Conservation (phyloP, 192 early-diverging fungal genomes). For the Jimgerdemannia lactiflua region DNA sequence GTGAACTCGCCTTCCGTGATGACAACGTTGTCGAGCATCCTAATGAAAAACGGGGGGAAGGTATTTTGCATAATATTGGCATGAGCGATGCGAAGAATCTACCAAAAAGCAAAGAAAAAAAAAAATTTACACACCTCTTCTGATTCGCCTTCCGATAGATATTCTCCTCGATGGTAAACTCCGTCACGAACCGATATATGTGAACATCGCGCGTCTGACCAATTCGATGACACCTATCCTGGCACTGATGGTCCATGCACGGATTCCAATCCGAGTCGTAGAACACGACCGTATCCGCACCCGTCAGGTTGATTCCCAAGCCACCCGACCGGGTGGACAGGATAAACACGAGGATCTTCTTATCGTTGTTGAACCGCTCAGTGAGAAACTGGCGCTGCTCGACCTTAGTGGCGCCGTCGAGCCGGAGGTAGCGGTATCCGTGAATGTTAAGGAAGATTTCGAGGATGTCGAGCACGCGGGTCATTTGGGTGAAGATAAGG, state of each 20-base stretch:
- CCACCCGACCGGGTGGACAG: conserved; percentile 69
- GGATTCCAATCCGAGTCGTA: conserved; percentile 81
- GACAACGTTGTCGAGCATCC: conserved; percentile 74
- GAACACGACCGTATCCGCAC: conserved; percentile 80
- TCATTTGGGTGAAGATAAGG: conserved; percentile 70
- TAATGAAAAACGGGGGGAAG: not conserved
- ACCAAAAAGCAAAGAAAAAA: not conserved
- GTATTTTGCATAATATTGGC: not conserved
- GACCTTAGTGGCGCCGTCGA: conserved; percentile 60
- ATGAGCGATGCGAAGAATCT: not conserved
- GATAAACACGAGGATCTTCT: conserved; percentile 54
- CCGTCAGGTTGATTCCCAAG: conserved; percentile 74
- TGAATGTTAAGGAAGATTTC: conserved; percentile 69
- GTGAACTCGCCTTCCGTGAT: conserved; percentile 80
- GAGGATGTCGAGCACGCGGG: conserved; percentile 60
- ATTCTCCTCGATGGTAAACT: conserved; percentile 73
- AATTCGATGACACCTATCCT: conserved; percentile 68
- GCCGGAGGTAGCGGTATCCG: conserved; percentile 56
- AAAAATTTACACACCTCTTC: conserved; percentile 39
- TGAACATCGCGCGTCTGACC: conserved; percentile 72
- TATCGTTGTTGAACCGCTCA: conserved; percentile 58
- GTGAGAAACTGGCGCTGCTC: conserved; percentile 57
- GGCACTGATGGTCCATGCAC: conserved; percentile 70
- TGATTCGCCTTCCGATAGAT: conserved; percentile 78
- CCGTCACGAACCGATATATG: conserved; percentile 73